phyloP scores from a whole-genome alignment of 2,329 filamentous ascomycete species.

The Trichoderma sp. region DNA sequence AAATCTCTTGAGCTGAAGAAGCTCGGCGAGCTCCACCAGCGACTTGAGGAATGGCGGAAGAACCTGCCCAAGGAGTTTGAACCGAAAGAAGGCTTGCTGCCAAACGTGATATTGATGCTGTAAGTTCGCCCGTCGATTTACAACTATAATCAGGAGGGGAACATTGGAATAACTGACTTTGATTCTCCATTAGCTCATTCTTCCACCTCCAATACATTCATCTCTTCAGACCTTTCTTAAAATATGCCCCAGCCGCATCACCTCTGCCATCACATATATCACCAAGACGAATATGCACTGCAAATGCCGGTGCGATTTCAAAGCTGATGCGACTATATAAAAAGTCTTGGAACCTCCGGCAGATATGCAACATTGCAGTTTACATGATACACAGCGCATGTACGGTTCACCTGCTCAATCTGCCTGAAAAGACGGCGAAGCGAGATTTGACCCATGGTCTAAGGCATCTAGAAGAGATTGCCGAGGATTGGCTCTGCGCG shows the following conservation, averaged over 20 bases:
- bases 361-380: slow-evolving; percentile 95
- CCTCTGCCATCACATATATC: slow-evolving; percentile 86
- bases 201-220: slow-evolving; percentile 95
- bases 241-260: slow-evolving; percentile 79
- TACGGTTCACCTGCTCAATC: slow-evolving; percentile 89
- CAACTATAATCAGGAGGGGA: not conserved
- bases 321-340: slow-evolving; percentile 96
- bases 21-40: slow-evolving; percentile 85
- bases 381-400: slow-evolving; percentile 95
- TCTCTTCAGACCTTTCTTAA: slow-evolving; percentile 91
- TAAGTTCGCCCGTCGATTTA: slow-evolving; percentile 52
- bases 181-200: slow-evolving; percentile 72
- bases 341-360: slow-evolving; percentile 82
- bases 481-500: slow-evolving; percentile 90
- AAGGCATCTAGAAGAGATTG: slow-evolving; percentile 92
- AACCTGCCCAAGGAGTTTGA: slow-evolving; percentile 84
- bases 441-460: slow-evolving; percentile 89
- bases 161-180: slow-evolving; percentile 27
- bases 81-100: slow-evolving; percentile 83
- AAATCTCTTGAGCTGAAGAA: slow-evolving; percentile 89
- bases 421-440: slow-evolving; percentile 88
- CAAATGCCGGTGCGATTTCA: slow-evolving; percentile 85
- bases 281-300: slow-evolving; percentile 85
- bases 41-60: slow-evolving; percentile 86
- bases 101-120: slow-evolving; percentile 80